phyloP scores from a whole-genome alignment of 805 yeast genomes.

The Kodamaea laetipori region DNA sequence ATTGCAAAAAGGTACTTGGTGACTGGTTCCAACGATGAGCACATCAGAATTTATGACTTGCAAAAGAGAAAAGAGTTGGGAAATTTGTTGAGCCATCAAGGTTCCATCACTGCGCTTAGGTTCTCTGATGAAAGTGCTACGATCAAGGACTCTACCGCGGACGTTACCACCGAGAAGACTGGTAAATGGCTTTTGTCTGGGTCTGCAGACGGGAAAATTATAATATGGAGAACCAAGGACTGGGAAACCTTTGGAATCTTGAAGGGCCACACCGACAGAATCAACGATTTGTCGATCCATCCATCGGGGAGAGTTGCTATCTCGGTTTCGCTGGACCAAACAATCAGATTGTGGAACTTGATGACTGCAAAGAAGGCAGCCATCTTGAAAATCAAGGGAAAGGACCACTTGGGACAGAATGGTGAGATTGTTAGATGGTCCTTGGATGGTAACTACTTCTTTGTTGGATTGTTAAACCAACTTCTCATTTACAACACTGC shows the following conservation, averaged over 20 bases:
- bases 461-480: conserved; percentile 71
- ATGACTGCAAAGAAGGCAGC: conserved; percentile 97
- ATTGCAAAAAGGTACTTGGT: conserved; percentile 82
- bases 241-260: conserved; percentile 91
- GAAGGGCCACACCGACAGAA: conserved; percentile 84
- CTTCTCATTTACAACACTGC: conserved; percentile 66
- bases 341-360: conserved; percentile 88
- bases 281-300: conserved; percentile 86
- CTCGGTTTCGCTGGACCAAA: conserved; percentile 82
- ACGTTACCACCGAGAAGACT: conserved; percentile 34
- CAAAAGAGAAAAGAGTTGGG: conserved; percentile 95
- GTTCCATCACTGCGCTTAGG: conserved; percentile 75
- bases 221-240: conserved; percentile 94
- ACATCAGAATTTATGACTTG: conserved; percentile 88
- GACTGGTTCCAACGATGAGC: conserved; percentile 95
- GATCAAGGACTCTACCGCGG: conserved; percentile 18
- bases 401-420: conserved; percentile 64
- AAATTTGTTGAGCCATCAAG: conserved; percentile 83
- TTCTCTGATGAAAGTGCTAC: conserved; percentile 57
- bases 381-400: conserved; percentile 67
- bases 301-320: conserved; percentile 89
- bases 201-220: conserved; percentile 85
- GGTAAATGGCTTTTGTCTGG: conserved; percentile 92
- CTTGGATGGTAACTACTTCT: conserved; percentile 64
- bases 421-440: conserved; percentile 73